Percentiles rank a stretch among this genome's conserved stretches.
These are phyloP conservation scores for Stentor coeruleus DNA, from an alignment of 73 alveolate species.

Conservation along the genomic window DNA sequence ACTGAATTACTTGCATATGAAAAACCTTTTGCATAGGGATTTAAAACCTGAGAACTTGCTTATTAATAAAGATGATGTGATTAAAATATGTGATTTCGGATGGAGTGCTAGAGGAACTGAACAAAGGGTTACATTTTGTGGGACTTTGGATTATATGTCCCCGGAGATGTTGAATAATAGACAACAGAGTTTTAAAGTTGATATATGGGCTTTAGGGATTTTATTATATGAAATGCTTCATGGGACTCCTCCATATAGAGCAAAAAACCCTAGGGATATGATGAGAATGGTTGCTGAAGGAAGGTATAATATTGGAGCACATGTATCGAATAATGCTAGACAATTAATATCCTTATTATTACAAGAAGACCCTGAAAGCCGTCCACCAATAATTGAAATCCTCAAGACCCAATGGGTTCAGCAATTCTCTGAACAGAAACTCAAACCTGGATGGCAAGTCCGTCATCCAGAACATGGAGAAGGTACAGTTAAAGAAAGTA, in stretches of 20 bases:
- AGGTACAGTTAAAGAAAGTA: neutral
- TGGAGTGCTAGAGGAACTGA: slow-evolving; percentile 7
- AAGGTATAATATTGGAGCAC: neutral
- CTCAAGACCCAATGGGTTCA: neutral
- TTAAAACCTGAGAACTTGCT: slow-evolving; percentile 45
- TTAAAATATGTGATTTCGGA: slow-evolving; percentile 31
- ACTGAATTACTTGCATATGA: slow-evolving; percentile 44
- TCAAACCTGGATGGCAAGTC: neutral
- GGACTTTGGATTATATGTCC: slow-evolving; percentile 87
- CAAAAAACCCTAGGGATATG: neutral
- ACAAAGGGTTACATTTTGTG: slow-evolving; percentile 23
- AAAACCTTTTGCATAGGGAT: slow-evolving; percentile 49
- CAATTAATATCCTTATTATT: neutral
- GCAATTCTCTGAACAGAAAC: neutral
- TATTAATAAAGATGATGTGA: neutral
- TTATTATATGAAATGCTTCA: slow-evolving; percentile 83
- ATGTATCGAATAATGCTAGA: neutral
- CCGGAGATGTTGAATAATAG: slow-evolving; percentile 84
- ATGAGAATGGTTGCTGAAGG: neutral
- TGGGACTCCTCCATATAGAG: slow-evolving; percentile 83
- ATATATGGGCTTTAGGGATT: slow-evolving; percentile 89
- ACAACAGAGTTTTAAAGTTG: slow-evolving; percentile 71
- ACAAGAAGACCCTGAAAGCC: neutral
- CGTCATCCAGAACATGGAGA: slow-evolving; percentile 4
- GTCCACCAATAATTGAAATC: neutral